phyloP scores from a whole-genome alignment of 768 basidiomycete species.

The Suillus brevipes region DNA sequence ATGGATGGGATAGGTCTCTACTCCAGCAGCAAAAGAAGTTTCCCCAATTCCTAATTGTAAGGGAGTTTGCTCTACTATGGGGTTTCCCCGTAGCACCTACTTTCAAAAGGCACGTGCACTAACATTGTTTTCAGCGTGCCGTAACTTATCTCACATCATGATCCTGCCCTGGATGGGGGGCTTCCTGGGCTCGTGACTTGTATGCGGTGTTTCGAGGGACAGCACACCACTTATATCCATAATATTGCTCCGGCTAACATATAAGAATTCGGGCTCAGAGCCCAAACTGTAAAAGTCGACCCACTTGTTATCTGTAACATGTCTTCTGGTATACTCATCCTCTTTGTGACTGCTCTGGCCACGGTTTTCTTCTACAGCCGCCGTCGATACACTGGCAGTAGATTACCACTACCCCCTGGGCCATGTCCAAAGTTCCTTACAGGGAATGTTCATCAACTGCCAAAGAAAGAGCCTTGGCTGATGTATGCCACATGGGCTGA shows the following conservation, averaged over 20 bases:
- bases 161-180: background rate
- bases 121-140: too few species aligned
- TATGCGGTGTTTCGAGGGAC: background rate
- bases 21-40: too few species aligned
- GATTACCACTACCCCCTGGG: conserved; percentile 3
- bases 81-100: too few species aligned
- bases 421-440: background rate
- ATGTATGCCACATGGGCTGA: background rate
- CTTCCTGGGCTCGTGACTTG: background rate
- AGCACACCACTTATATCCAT: background rate
- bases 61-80: too few species aligned
- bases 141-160: background rate
- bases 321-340: background rate
- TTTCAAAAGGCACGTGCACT: too few species aligned
- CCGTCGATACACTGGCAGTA: background rate
- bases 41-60: too few species aligned
- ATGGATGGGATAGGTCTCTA: too few species aligned
- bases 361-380: background rate
- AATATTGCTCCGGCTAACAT: background rate
- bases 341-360: background rate
- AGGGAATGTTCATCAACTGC: background rate
- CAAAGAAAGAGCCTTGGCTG: background rate
- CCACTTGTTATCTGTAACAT: background rate
- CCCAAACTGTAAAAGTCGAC: background rate
- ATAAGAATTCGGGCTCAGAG: background rate